Conservation (phyloP, 495 filamentous ascomycete species). For the Xylaria curta region DNA sequence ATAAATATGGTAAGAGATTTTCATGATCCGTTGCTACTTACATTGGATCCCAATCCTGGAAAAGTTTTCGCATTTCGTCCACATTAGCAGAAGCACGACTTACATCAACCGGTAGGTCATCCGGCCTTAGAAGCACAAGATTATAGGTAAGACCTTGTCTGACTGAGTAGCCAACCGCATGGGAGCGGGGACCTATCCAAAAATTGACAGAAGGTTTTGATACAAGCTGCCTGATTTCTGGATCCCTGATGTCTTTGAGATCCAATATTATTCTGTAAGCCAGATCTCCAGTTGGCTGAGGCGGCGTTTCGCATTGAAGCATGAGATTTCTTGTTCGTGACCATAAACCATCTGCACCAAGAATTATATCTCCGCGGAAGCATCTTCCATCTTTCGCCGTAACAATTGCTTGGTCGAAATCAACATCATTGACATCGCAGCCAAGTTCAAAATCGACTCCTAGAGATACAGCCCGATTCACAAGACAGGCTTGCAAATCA, state of each 20-base stretch:
- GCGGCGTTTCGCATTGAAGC: constrained; percentile 48
- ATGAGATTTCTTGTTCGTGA: constrained; percentile 53
- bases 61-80: constrained; percentile 57
- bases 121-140: constrained; percentile 61
- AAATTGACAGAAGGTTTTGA: constrained; percentile 66
- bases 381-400: constrained; percentile 34
- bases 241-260: constrained; percentile 53
- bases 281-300: constrained; percentile 63
- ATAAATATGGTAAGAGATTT: neutral
- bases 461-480: constrained; percentile 45
- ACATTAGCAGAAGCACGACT: constrained; percentile 51
- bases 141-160: constrained; percentile 60
- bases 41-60: constrained; percentile 60
- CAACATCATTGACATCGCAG: constrained; percentile 42
- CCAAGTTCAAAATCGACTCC: constrained; percentile 42
- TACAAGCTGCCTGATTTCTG: constrained; percentile 55
- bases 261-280: constrained; percentile 66
- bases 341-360: constrained; percentile 65
- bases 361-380: constrained; percentile 56
- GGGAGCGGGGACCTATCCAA: constrained; percentile 68
- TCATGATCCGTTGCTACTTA: constrained; percentile 36
- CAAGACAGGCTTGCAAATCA: constrained; percentile 57
- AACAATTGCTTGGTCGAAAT: neutral
- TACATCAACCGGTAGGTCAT: constrained; percentile 55
- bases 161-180: constrained; percentile 65